Evolutionary conservation across 345 rosid genomes (phyloP).

Genomic region (Clarkia xantiana): DNA sequence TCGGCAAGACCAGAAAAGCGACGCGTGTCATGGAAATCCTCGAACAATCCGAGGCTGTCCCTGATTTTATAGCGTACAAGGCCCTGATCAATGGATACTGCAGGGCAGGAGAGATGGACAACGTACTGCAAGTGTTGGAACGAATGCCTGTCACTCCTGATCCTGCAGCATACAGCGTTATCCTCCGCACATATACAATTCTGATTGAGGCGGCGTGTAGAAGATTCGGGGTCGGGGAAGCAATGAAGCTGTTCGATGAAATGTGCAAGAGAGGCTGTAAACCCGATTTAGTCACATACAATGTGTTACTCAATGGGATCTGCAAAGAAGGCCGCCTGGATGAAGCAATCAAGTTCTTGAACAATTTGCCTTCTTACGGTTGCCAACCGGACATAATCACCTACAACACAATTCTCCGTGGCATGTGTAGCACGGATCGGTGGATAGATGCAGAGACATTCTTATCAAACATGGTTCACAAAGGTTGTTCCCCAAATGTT

Average conservation of each 20-base stretch:
- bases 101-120: slow-evolving; percentile 60
- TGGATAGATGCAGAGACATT: slow-evolving; percentile 85
- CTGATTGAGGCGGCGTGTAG: slow-evolving; percentile 75
- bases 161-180: slow-evolving; percentile 75
- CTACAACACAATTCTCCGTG: slow-evolving; percentile 59
- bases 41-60: slow-evolving; percentile 63
- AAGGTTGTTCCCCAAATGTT: slow-evolving; percentile 72
- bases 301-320: slow-evolving; percentile 75
- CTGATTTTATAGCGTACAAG: slow-evolving; percentile 68
- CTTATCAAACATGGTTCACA: slow-evolving; percentile 51
- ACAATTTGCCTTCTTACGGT: slow-evolving; percentile 49
- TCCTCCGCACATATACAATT: slow-evolving; percentile 68
- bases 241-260: slow-evolving; percentile 83
- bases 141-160: slow-evolving; percentile 67
- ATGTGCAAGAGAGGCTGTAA: slow-evolving; percentile 69
- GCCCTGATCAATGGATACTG: slow-evolving; percentile 75
- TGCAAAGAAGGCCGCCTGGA: slow-evolving; percentile 76
- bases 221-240: slow-evolving; percentile 66
- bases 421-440: slow-evolving; percentile 73
- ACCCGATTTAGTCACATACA: slow-evolving; percentile 74
- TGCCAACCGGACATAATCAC: slow-evolving; percentile 74
- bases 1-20: slow-evolving; percentile 59
- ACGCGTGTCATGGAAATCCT: slow-evolving; percentile 61
- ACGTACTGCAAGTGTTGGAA: slow-evolving; percentile 47
- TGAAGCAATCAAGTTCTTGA: slow-evolving; percentile 73